phyloP scores from a whole-genome alignment of 2,329 filamentous ascomycete species.

The Exophiala spinifera region DNA sequence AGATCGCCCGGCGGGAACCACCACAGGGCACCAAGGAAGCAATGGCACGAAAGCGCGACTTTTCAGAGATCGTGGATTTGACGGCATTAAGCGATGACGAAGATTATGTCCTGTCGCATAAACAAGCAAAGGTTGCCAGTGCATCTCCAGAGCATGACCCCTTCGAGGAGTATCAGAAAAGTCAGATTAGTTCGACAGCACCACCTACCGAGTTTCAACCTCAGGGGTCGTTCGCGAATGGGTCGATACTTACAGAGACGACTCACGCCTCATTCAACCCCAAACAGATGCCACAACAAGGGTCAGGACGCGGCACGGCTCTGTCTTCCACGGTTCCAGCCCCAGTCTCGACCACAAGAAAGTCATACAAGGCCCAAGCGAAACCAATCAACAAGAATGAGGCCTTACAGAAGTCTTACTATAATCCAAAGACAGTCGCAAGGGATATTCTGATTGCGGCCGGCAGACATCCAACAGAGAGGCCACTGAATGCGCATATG shows the following conservation, averaged over 20 bases:
- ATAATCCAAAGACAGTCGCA: slow-evolving; percentile 61
- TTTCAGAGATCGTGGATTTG: slow-evolving; percentile 55
- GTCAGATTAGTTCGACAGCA: slow-evolving; percentile 1
- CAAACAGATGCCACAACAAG: neutral
- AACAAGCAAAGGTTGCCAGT: slow-evolving; percentile 22
- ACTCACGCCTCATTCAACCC: neutral
- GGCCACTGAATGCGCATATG: slow-evolving; percentile 59
- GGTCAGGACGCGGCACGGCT: no score
- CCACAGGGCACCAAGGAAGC: slow-evolving; percentile 49
- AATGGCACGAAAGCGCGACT: slow-evolving; percentile 54
- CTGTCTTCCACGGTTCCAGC: neutral
- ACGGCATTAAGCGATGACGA: slow-evolving; percentile 49
- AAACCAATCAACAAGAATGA: slow-evolving; percentile 42
- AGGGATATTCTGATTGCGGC: slow-evolving; percentile 61
- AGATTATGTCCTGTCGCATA: slow-evolving; percentile 34
- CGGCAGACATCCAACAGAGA: slow-evolving; percentile 59
- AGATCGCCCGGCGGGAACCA: slow-evolving; percentile 18
- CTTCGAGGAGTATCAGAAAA: slow-evolving; percentile 13
- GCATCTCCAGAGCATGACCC: slow-evolving; percentile 18
- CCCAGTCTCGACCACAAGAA: neutral
- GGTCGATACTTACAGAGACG: neutral
- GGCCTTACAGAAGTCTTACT: slow-evolving; percentile 47
- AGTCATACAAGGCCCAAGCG: slow-evolving; percentile 34
- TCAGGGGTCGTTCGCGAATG: neutral
- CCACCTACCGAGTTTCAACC: neutral